Percentiles rank a stretch among this genome's conserved stretches.
These are phyloP conservation scores for Baorangia bicolor DNA, from an alignment of 768 basidiomycete species.

Conservation along the genomic window DNA sequence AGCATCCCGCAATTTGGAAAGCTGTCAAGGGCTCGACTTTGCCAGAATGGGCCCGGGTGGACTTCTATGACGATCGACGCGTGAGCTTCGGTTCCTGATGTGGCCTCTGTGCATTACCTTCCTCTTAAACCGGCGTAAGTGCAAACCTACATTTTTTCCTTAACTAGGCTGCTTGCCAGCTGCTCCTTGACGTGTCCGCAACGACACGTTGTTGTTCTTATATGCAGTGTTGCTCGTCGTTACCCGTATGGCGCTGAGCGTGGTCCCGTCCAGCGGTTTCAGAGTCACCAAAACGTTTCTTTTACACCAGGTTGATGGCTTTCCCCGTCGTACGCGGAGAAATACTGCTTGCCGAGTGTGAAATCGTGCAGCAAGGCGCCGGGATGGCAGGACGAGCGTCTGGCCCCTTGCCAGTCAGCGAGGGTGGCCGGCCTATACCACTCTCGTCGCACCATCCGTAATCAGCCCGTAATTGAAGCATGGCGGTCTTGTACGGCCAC, in stretches of 20 bases:
- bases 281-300: constrained; percentile 8
- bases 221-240: neutral
- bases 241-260: constrained; percentile 1
- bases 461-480: constrained; percentile 15
- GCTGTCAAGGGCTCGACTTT: constrained; percentile 22
- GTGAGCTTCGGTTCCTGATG: constrained; percentile 28
- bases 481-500: constrained; percentile 20
- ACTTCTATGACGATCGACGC: constrained; percentile 28
- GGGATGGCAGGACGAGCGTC: constrained; percentile 10
- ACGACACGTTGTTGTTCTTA: constrained; percentile 18
- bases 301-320: constrained; percentile 4
- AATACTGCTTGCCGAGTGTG: constrained; percentile 5
- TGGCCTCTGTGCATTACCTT: constrained; percentile 10
- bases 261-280: neutral
- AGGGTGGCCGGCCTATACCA: neutral
- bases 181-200: constrained; percentile 24
- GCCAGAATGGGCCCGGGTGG: constrained; percentile 16
- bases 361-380: constrained; percentile 11
- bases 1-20: constrained; percentile 16
- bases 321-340: constrained; percentile 6
- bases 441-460: neutral
- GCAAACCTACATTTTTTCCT: constrained; percentile 2
- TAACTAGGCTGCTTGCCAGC: neutral
- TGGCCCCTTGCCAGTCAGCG: neutral
- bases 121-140: constrained; percentile 15